These are phyloP conservation scores for Uronychia binucleata DNA, from an alignment of 73 alveolate genomes.

Conservation along the genomic window DNA sequence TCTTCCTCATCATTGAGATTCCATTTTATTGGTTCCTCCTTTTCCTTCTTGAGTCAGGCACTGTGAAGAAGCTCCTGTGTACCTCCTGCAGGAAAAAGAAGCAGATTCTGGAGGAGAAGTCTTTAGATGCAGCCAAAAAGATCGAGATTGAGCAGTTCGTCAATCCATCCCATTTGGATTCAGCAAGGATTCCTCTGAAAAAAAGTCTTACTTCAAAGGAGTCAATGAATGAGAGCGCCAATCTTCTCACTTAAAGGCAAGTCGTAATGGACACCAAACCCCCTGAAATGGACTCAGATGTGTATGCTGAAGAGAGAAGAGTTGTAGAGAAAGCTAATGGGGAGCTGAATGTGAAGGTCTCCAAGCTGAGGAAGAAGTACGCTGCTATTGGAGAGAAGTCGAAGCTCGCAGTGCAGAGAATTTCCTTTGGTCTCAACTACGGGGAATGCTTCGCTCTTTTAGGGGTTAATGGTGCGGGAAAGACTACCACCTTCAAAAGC, in stretches of 20 bases:
- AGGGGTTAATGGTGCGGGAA: conserved; percentile 92
- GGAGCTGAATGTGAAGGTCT: conserved; percentile 61
- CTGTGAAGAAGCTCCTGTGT: neutral
- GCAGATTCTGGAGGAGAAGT: no score
- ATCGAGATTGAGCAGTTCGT: no score
- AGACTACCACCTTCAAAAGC: conserved; percentile 78
- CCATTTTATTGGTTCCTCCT: neutral
- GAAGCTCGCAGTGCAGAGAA: conserved; percentile 89
- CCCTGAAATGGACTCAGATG: conserved; percentile 48
- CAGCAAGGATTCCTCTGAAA: no score
- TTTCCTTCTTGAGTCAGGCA: neutral
- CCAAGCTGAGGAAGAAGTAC: conserved; percentile 67
- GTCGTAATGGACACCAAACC: no score
- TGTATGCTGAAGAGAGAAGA: conserved; percentile 42
- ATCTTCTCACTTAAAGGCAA: no score
- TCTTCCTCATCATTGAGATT: neutral
- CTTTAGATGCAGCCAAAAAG: no score
- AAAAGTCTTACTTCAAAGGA: no score
- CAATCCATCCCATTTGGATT: no score
- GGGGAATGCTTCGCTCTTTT: conserved; percentile 84
- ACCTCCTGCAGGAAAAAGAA: no score
- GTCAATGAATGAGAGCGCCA: no score
- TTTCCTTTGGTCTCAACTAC: conserved; percentile 80
- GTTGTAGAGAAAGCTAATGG: conserved; percentile 29
- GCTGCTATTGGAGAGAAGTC: conserved; percentile 69